These are phyloP conservation scores for Micractinium sp. DNA, from an alignment of 139 green algal species.

Conservation along the genomic window DNA sequence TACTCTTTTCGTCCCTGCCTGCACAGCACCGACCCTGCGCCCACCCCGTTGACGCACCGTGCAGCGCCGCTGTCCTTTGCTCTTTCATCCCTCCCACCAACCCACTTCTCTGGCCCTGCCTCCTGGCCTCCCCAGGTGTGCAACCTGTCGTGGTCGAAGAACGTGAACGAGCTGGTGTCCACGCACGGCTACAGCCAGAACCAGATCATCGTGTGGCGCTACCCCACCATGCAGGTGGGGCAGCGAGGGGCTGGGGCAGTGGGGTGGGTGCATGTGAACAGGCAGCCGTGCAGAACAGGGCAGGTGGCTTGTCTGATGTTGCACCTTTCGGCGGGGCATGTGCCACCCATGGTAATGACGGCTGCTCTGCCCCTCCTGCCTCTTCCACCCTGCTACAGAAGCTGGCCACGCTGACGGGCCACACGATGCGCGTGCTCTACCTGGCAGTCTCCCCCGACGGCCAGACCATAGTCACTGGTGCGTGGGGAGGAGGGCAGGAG, in stretches of 20 bases:
- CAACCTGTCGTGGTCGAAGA: constrained; percentile 96
- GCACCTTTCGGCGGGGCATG: not conserved
- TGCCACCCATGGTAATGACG: no score
- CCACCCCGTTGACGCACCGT: no score
- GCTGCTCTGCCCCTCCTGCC: no score
- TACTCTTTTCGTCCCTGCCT: not conserved
- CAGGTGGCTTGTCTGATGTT: not conserved
- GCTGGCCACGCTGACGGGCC: constrained; percentile 93
- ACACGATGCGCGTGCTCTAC: constrained; percentile 95
- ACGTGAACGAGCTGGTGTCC: constrained; percentile 97
- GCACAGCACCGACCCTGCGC: not conserved
- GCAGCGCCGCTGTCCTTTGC: not conserved
- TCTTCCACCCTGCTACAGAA: constrained; percentile 67
- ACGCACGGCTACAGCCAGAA: constrained; percentile 99
- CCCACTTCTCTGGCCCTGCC: not conserved
- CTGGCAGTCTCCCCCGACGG: constrained; percentile 94
- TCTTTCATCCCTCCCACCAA: not conserved
- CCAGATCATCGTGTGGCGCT: constrained; percentile 86
- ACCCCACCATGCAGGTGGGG: constrained; percentile 66
- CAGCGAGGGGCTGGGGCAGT: not conserved
- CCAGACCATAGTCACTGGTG: constrained; percentile 97
- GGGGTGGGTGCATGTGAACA: no score
- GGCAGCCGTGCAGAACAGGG: not conserved
- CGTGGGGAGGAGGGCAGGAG: constrained; percentile 22
- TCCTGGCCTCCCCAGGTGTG: constrained; percentile 78